phyloP scores from a whole-genome alignment of 2,329 filamentous ascomycete genomes.

The Neonectria hederae region DNA sequence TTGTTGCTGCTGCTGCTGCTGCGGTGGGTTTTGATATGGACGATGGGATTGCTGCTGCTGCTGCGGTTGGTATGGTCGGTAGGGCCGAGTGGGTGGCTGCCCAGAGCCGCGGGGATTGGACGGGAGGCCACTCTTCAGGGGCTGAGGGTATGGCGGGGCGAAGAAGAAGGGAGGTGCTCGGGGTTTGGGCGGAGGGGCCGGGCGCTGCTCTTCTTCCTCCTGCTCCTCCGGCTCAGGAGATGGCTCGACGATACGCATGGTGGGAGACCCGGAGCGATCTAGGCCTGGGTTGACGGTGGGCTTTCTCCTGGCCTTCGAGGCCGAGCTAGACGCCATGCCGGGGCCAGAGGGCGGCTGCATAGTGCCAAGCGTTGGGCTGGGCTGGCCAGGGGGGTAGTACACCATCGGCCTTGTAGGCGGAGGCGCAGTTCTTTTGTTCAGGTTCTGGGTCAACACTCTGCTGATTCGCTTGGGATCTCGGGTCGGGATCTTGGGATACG shows the following conservation, averaged over 20 bases:
- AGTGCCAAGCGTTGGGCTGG: slow-evolving; percentile 54
- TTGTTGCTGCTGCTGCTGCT: slow-evolving; percentile 31
- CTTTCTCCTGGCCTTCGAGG: slow-evolving; percentile 14
- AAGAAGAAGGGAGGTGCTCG: slow-evolving; percentile 37
- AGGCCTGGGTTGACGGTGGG: slow-evolving; percentile 34
- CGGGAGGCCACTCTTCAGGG: slow-evolving; percentile 28
- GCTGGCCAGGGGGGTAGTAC: slow-evolving; percentile 50
- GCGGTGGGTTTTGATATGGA: slow-evolving; percentile 27
- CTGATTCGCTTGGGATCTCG: slow-evolving; percentile 37
- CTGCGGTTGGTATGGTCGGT: slow-evolving; percentile 11
- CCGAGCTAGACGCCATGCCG: slow-evolving; percentile 8
- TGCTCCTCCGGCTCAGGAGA: slow-evolving; percentile 43
- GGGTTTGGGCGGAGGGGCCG: slow-evolving; percentile 16
- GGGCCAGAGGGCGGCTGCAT: slow-evolving; percentile 35
- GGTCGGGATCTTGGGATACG: slow-evolving; percentile 45
- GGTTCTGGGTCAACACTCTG: slow-evolving; percentile 14
- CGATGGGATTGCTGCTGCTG: slow-evolving; percentile 25
- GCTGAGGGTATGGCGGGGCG: slow-evolving; percentile 37
- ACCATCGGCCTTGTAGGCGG: slow-evolving; percentile 48
- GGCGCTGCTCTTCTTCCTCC: slow-evolving; percentile 12
- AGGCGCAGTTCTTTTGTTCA: slow-evolving; percentile 40
- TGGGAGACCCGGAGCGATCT: slow-evolving; percentile 45
- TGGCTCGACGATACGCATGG: slow-evolving; percentile 50
- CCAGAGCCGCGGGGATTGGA: slow-evolving; percentile 32
- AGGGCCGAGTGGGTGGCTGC: slow-evolving; percentile 9